Base-by-base conservation (phyloP, 2,329 filamentous ascomycete species). In the Ascochyta lentis region DNA sequence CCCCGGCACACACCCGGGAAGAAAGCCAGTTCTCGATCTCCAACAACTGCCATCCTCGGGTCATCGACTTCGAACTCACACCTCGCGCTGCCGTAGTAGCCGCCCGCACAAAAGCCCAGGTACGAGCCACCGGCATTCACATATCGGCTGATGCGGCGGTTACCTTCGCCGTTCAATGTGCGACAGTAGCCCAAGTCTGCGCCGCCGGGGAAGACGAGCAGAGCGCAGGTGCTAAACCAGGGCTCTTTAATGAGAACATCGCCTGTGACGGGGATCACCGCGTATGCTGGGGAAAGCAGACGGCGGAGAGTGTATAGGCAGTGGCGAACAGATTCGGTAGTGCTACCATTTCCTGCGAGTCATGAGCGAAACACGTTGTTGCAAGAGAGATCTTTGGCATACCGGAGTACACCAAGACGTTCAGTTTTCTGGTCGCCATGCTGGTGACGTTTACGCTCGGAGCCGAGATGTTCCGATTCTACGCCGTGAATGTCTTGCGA, bases 21-120 rank as follows among this genome's bases (percentile, higher is more conserved):
- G 79, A 99, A 97, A 0, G 80, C 88, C 46, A 99, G 80, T 73
- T 99, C 95, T 35, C 95, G 83, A 41, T 87, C 83, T 0, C 95
- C 95, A 26, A 96, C 79, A 3, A 99, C 94, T 71, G 96, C 91
- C 78, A 98, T 84, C 1, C 84, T 83, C 63, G 83, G 84, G 70
- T 95, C 87, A 2, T 92, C 92, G 12, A 95, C 88, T 77, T 98
- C 94, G 61, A 98, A 99, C 74, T 99, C 95, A 71, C 94, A 97
- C 60, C 82, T 83, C 35, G 83, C 81, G 63, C 84, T 87, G 22
- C 89, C 95, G 68, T 96, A 99, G 77, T 99, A 99, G 10, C 90
- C 95, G 5, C 95, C 95, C 2, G 95, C 95, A 72, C 95, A 99
- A 67, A 99, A 88, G 0, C 95, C 95, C 2, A 99, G 83, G 71